Evolutionary conservation across 177 flowering plant species (phyloP), one percentile per base, ranked within the genome.

Genomic region (Telopea speciosissima): DNA sequence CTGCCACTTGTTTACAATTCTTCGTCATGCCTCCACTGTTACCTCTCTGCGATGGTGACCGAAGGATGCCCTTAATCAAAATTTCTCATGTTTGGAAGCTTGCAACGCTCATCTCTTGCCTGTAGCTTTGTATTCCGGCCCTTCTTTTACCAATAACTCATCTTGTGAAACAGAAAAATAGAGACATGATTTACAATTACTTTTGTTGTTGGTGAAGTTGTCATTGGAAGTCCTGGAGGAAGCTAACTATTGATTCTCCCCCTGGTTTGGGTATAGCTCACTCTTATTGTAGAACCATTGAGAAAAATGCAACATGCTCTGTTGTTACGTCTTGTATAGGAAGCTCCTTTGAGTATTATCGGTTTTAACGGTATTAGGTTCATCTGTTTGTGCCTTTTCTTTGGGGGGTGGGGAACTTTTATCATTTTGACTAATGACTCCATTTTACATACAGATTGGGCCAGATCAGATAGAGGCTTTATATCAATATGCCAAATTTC

Each of bases 401-500:
- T 16, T 1, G 4, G 2, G 17, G 19, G 19, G 2, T 1, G 14
- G 16, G 19, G 16, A 2, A 16, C 2, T 54, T 16, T 45, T 23
- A 26, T 59, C 1, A 0, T 13, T 70, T n/a, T 70, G 17, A 68
- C 69, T 67, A 12, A 56, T 68, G 56, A 63, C 31, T 28, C 45
- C 9, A 26, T 58, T 65, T 59, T 72, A 7, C 16, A 3, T 62
- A 8, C 95, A 94, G 99, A 91, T 95, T 83, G 97, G 97, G 69
- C 86, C 90, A 3, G 90, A 85, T 4, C 97, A 95, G 84, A 95
- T 95, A 67, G 99, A 95, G 80, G 99, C 99, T 13, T 77, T 95
- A 62, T 95, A 95, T 80, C 97, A 90, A 83, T 95, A 86, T 79
- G 96, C 99, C 59, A 95, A 95, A 63, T 95, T 95, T 79, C 99